Evolutionary conservation across 2,329 filamentous ascomycete species (phyloP).

Genomic region (Pyricularia pennisetigena): DNA sequence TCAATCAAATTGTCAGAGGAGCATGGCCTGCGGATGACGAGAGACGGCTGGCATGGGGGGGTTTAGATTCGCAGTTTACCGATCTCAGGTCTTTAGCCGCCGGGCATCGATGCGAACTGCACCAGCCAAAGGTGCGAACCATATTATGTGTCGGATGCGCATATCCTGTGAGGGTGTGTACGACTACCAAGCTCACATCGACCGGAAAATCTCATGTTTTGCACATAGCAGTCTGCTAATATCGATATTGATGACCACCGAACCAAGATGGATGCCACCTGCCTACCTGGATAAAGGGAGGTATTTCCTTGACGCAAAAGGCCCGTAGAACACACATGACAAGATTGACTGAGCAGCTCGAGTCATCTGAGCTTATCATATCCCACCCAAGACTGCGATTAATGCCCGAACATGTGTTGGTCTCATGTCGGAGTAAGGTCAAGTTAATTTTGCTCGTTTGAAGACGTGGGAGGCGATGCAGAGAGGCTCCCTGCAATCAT

Average conservation of each 20-base stretch:
- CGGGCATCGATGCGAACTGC: background rate
- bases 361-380: background rate
- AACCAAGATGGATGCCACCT: too few relatives aligned
- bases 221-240: too few relatives aligned
- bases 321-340: background rate
- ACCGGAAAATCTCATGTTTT: background rate
- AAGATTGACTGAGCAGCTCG: background rate
- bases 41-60: background rate
- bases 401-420: background rate
- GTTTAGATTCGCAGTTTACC: background rate
- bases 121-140: background rate
- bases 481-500: background rate
- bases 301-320: background rate
- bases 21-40: background rate
- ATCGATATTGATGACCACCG: too few relatives aligned
- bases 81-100: background rate
- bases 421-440: background rate
- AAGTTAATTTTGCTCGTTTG: background rate
- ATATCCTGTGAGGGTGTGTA: background rate
- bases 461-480: background rate
- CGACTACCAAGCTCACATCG: background rate
- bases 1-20: background rate
- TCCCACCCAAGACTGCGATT: background rate
- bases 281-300: background rate
- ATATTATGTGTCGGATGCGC: background rate